These are phyloP conservation scores for Pharnaceum exiguum DNA, from an alignment of 148 eudicot genomes.

Conservation along the genomic window DNA sequence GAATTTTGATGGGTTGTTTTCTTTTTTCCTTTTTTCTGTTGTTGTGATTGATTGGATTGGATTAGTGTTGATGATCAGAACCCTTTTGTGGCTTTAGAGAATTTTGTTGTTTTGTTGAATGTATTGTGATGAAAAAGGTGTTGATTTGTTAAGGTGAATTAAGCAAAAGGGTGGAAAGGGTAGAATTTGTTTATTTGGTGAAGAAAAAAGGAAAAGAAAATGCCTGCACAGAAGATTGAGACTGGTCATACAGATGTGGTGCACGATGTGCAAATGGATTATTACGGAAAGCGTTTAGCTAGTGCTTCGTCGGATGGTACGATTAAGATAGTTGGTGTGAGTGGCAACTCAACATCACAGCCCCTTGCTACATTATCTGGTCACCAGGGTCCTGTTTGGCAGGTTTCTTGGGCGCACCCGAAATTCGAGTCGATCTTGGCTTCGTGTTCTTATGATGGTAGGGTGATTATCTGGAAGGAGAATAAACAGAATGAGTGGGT, in stretches of 20 bases:
- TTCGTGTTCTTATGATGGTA: conserved; percentile 90
- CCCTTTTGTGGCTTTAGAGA: neutral
- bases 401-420: conserved; percentile 92
- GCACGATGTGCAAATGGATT: conserved; percentile 92
- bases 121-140: no score
- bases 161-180: neutral
- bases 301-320: conserved; percentile 74
- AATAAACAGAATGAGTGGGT: conserved; percentile 79
- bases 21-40: no score
- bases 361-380: conserved; percentile 72
- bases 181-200: neutral
- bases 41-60: no score
- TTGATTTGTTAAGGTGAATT: conserved; percentile 2
- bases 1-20: no score
- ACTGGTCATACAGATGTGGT: conserved; percentile 74
- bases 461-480: conserved; percentile 91
- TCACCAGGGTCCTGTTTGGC: conserved; percentile 94
- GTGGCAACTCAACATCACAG: conserved; percentile 52
- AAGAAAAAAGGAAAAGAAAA: conserved; percentile 22
- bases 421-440: conserved; percentile 79
- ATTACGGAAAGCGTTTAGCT: conserved; percentile 85
- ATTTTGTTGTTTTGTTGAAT: neutral
- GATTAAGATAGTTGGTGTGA: conserved; percentile 57
- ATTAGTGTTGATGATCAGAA: neutral
- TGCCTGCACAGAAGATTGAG: conserved; percentile 83